phyloP scores from a whole-genome alignment of 305 asterid species.

The Rubia tinctorum region DNA sequence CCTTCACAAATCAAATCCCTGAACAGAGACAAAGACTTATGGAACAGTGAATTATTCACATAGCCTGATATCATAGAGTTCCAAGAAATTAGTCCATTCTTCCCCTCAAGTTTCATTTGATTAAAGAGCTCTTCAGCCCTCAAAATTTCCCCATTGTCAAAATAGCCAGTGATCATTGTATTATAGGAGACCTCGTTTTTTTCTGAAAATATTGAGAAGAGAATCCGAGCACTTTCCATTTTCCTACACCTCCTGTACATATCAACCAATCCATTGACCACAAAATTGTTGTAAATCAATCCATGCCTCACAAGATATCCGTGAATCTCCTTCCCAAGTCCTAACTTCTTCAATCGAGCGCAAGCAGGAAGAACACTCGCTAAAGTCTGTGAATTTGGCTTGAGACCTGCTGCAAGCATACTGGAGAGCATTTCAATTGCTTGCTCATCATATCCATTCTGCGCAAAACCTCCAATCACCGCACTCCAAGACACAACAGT shows the following conservation, averaged over 20 bases:
- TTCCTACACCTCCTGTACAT: constrained; percentile 62
- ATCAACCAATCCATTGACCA: constrained; percentile 75
- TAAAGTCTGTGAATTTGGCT: constrained; percentile 50
- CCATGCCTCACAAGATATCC: constrained; percentile 56
- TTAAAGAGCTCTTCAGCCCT: constrained; percentile 60
- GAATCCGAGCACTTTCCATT: constrained; percentile 46
- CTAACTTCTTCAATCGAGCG: constrained; percentile 46
- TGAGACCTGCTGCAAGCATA: constrained; percentile 53
- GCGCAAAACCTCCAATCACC: constrained; percentile 65
- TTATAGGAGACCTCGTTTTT: constrained; percentile 68
- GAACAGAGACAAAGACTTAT: constrained; percentile 46
- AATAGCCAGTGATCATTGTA: constrained; percentile 73
- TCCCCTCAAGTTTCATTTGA: constrained; percentile 52
- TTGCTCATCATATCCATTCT: constrained; percentile 55
- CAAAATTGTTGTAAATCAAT: constrained; percentile 54
- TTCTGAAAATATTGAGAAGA: constrained; percentile 49
- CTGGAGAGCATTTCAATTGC: constrained; percentile 49
- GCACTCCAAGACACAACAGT: constrained; percentile 68
- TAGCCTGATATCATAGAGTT: constrained; percentile 83
- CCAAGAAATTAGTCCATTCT: constrained; percentile 59
- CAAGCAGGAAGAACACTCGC: constrained; percentile 71
- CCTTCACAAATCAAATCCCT: constrained; percentile 33
- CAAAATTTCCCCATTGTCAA: constrained; percentile 43
- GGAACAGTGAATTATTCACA: constrained; percentile 47
- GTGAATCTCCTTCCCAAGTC: constrained; percentile 64